A percentile compares a stretch with the other conserved stretches of the same genome.
Evolutionary conservation across 1,284 basidiomycete genomes (phyloP).

Genomic region (Omphalotus olearius): DNA sequence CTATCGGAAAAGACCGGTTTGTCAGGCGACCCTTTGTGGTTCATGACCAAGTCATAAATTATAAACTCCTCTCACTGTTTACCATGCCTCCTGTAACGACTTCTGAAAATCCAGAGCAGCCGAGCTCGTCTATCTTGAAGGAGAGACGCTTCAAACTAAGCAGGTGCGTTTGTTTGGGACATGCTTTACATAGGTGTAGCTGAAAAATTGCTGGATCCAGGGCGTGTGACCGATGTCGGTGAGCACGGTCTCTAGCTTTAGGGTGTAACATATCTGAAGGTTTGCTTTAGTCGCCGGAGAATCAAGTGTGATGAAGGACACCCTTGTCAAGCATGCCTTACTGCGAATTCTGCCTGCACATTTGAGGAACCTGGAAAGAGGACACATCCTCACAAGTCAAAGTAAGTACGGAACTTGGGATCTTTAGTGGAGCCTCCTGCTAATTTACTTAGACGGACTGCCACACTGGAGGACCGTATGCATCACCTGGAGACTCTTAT

Average conservation of each 20-base stretch:
- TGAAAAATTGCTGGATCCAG: constrained; percentile 29
- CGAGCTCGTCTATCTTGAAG: constrained; percentile 51
- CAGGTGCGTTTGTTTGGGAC: constrained; percentile 53
- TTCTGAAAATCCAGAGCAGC: constrained; percentile 39
- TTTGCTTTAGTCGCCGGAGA: constrained; percentile 52
- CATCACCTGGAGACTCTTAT: constrained; percentile 79
- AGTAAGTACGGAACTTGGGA: constrained; percentile 33
- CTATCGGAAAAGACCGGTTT: neutral
- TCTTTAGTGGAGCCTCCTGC: neutral
- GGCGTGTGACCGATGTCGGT: constrained; percentile 85
- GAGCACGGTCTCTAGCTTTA: constrained; percentile 26
- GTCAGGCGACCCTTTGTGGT: neutral
- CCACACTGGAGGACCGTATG: constrained; percentile 80
- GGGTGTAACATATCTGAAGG: neutral
- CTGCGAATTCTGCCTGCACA: constrained; percentile 73
- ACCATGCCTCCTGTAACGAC: constrained; percentile 45
- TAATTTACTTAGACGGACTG: constrained; percentile 49
- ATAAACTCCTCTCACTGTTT: constrained; percentile 10
- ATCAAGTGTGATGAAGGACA: constrained; percentile 85
- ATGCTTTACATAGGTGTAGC: neutral
- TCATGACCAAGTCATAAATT: neutral
- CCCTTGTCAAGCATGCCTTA: constrained; percentile 77
- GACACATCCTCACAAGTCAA: constrained; percentile 80
- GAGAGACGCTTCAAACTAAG: constrained; percentile 80
- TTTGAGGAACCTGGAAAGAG: constrained; percentile 83